Evolutionary conservation across 306 rosid genomes (phyloP), one percentile per base, ranked within the genome.

Genomic region (Carpinus fangiana): DNA sequence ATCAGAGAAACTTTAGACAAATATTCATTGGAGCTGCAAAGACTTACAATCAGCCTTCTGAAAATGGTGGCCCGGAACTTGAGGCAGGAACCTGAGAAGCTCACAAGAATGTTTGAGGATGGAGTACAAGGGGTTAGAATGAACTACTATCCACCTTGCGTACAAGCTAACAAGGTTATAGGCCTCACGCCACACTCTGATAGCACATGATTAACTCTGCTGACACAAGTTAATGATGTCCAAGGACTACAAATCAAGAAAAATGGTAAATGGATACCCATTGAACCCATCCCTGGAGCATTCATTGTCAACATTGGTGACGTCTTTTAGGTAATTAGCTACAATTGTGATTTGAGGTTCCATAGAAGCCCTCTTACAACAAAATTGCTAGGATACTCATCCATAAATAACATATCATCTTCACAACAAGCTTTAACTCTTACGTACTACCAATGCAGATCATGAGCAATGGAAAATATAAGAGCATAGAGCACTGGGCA

Each of bases 401-500:
- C 43, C 43, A 38, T 38, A 38, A 38, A 51, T 51, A 51, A 51
- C 55, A 51, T 14, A 51, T 14, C 13, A 13, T 51, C 18, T 51
- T 51, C 55, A 51, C 55, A 51, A 1, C n/a, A 51, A 60, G 20
- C 28, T 12, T 12, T 1, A 65, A 7, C 5, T 12, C 9, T 11
- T 65, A 12, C 2, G 36, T 81, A 78, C 17, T 79, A 73, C 73
- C 34, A 31, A 31, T 31, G 34, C 34, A 31, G 34, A 31, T 31
- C 34, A 56, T 73, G 56, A 82, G 85, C 69, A 82, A 82, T 38
- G 82, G 82, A 46, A 21, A 20, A 46, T 82, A 82, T 31, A 77
- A 31, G 75, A 77, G 75, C 85, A 82, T 72, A 73, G 78, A 77
- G 75, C 85, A 82, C 76, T 73, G 81, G 31, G 85, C 78, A n/a